Base-by-base conservation (phyloP, 2,329 filamentous ascomycete species). In the Aureobasidium vineae region DNA sequence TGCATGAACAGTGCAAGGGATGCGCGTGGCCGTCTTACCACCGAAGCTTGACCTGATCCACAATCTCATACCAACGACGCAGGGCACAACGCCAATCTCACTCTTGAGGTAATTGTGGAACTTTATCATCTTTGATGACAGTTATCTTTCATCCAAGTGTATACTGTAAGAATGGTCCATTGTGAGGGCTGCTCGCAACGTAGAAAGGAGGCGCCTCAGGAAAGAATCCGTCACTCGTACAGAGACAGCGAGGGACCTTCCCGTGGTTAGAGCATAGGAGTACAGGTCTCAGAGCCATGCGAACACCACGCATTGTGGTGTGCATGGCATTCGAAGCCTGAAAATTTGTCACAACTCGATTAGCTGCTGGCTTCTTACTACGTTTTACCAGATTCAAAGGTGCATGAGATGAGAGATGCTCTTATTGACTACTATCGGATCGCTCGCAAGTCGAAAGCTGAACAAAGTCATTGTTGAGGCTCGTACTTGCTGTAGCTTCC, bases 1-100 rank as follows among this genome's bases (percentile, higher is more conserved):
- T 47, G 56, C 57, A 61, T 61, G 57, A 61, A 61, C 57, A 49
- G 57, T 21, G 21, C 23, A 40, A 63, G 59, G 59, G 59, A 50
- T 52, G 59, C 59, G 33, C 45, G 59, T 26, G 43, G 21, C 21
- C 45, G 59, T 28, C 57, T 23, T 15, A 36, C 21, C 53, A 43
- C 21, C 19, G 54, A 59, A 59, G 38, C 26, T 61, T 49, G 57
- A 61, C 57, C 41, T 49, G 43, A 23, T 49, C 43, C 41, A 41
- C 28, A 47, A 23, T 38, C 31, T 23, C 28, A 31, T 41, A 47
- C 23, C 19, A 31, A 61, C 15, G 36, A 60, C 38, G 57, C 57
- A 61, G 57, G 57, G 43, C 31, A 38, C 5, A 36, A 38, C 31
- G 57, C 57, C 57, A 61, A 49, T 49, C 57, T 49, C 16, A 26